phyloP scores from a whole-genome alignment of 805 yeast genomes.

The Suhomyces sp. region DNA sequence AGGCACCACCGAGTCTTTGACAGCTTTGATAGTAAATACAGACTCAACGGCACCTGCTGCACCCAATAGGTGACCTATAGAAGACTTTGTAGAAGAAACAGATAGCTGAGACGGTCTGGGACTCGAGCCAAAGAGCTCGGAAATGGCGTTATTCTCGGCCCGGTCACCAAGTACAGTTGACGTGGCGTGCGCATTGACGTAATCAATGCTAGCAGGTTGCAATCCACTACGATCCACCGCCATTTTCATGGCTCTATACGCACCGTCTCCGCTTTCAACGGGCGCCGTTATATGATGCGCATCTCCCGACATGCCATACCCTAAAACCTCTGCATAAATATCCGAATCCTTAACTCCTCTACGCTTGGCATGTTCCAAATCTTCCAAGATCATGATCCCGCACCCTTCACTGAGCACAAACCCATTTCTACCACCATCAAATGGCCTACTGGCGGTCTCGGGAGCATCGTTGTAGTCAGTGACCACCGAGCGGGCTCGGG shows the following conservation, averaged over 20 bases:
- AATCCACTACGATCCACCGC: conserved; percentile 59
- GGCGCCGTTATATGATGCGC: conserved; percentile 95
- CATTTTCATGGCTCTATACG: conserved; percentile 73
- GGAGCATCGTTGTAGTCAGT: conserved; percentile 64
- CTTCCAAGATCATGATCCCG: conserved; percentile 77
- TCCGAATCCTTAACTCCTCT: conserved; percentile 51
- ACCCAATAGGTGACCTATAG: conserved; percentile 91
- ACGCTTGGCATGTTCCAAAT: conserved; percentile 65
- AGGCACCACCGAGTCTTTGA: conserved; percentile 59
- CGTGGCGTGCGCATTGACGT: conserved; percentile 96
- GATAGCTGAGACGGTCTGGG: conserved; percentile 29
- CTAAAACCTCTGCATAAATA: conserved; percentile 77
- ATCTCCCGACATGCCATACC: conserved; percentile 91
- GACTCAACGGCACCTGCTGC: conserved; percentile 96
- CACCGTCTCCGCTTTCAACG: conserved; percentile 77
- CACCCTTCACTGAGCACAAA: conserved; percentile 94
- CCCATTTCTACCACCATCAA: conserved; percentile 75
- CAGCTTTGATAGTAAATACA: conserved; percentile 69
- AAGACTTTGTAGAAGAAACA: conserved; percentile 84
- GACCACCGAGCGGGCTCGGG: conserved; percentile 79
- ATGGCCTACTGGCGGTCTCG: conserved; percentile 74
- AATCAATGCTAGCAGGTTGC: conserved; percentile 53
- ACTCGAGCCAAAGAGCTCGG: conserved; percentile 41
- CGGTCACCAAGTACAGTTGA: conserved; percentile 86
- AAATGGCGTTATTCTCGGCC: conserved; percentile 80